Evolutionary conservation across 495 filamentous ascomycete species (phyloP).

Genomic region (Sordaria brevicollis): DNA sequence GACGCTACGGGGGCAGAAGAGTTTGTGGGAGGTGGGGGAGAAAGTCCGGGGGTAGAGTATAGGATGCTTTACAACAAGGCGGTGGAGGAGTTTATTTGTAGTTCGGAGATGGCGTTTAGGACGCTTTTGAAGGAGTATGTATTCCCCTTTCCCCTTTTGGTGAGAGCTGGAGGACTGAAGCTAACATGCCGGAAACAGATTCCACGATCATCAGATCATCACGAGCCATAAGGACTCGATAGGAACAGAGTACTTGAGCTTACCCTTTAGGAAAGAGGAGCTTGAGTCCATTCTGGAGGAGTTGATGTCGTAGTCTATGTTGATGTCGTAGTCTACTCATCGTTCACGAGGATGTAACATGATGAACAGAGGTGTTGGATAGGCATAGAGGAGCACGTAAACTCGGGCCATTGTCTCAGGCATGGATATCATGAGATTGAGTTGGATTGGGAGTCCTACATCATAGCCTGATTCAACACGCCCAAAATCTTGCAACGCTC

Average conservation of each 20-base stretch:
- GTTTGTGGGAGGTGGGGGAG: constrained; percentile 10
- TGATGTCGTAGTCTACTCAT: constrained; percentile 44
- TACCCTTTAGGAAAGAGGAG: constrained; percentile 81
- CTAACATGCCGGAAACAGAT: constrained; percentile 37
- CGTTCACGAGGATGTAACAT: not conserved
- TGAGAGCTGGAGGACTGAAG: not conserved
- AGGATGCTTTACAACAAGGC: constrained; percentile 86
- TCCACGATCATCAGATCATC: constrained; percentile 96
- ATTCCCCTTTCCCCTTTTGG: not conserved
- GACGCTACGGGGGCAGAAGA: constrained; percentile 29
- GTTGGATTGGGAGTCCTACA: not conserved
- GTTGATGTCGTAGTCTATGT: constrained; percentile 47
- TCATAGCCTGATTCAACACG: not conserved
- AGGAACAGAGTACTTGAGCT: constrained; percentile 73
- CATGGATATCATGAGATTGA: not conserved
- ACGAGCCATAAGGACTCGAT: constrained; percentile 72
- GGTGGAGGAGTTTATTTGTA: constrained; percentile 92
- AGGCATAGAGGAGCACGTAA: not conserved
- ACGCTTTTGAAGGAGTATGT: constrained; percentile 83
- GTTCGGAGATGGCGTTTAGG: constrained; percentile 89
- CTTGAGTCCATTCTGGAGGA: constrained; percentile 86
- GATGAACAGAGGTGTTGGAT: not conserved
- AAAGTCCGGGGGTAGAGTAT: constrained; percentile 70
- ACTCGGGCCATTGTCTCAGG: not conserved
- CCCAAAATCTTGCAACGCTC: not conserved